phyloP scores from a whole-genome alignment of 768 basidiomycete species.

The Mycena rebaudengoi region DNA sequence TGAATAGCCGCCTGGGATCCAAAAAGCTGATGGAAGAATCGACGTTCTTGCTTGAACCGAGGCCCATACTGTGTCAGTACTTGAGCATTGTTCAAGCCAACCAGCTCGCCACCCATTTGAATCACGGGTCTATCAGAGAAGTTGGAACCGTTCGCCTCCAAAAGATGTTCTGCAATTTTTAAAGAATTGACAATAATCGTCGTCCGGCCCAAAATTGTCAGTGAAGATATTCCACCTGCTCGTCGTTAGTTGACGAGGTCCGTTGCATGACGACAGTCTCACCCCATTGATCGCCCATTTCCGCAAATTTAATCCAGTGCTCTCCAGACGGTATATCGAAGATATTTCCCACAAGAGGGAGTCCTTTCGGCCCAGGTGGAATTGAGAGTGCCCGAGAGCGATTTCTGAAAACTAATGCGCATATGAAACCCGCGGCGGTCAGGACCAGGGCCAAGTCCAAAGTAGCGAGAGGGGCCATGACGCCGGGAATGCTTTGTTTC shows the following conservation, averaged over 20 bases:
- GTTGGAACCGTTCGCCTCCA: constrained; percentile 8
- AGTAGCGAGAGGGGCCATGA: too few species aligned
- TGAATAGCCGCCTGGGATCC: constrained; percentile 8
- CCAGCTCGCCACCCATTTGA: constrained; percentile 22
- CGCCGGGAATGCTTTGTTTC: too few species aligned
- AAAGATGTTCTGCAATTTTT: constrained; percentile 12
- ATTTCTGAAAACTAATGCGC: too few species aligned
- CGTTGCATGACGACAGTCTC: not conserved
- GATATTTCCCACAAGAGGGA: not conserved
- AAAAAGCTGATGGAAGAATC: constrained; percentile 18
- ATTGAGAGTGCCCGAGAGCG: not conserved
- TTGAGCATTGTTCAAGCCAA: constrained; percentile 11
- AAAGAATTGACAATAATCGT: constrained; percentile 16
- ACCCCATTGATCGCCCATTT: constrained; percentile 4
- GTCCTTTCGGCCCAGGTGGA: constrained; percentile 4
- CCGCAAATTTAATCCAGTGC: not conserved
- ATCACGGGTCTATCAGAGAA: constrained; percentile 20
- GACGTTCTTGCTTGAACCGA: constrained; percentile 4
- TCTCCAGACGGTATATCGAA: not conserved
- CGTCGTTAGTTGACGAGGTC: not conserved
- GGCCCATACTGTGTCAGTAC: constrained; percentile 10
- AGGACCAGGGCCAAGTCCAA: too few species aligned
- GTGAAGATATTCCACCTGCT: constrained; percentile 8
- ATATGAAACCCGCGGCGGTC: too few species aligned
- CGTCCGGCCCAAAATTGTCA: constrained; percentile 16